Percentiles rank a stretch among this genome's conserved stretches.
phyloP scores from a whole-genome alignment of 176 grass and related monocot species.

The Raddia guianensis region DNA sequence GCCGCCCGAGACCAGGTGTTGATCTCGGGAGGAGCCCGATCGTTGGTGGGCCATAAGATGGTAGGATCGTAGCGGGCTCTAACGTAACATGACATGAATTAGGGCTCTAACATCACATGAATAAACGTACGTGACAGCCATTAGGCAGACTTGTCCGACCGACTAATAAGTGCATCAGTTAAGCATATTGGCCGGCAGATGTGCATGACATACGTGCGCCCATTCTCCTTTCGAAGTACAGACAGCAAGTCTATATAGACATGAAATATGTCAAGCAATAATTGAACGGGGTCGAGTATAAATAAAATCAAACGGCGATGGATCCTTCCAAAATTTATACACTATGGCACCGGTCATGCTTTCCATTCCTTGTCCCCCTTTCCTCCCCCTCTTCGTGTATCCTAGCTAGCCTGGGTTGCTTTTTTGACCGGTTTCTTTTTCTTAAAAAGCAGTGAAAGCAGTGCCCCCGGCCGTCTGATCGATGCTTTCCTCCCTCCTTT shows the following conservation, averaged over 20 bases:
- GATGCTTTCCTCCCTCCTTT: slow-evolving; percentile 17
- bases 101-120: too few species aligned
- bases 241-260: too few species aligned
- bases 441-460: slow-evolving; percentile 57
- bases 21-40: too few species aligned
- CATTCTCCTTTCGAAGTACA: too few species aligned
- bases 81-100: too few species aligned
- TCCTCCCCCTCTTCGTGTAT: slow-evolving; percentile 12
- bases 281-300: neutral
- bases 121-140: too few species aligned
- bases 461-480: slow-evolving; percentile 5
- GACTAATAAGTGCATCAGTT: slow-evolving; percentile 26
- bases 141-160: too few species aligned
- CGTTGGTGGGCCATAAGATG: too few species aligned
- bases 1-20: too few species aligned
- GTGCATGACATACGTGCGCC: slow-evolving; percentile 16
- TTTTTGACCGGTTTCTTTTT: slow-evolving; percentile 53
- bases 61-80: too few species aligned
- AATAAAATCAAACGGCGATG: neutral
- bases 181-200: slow-evolving; percentile 22
- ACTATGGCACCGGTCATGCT: slow-evolving; percentile 19
- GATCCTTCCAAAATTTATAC: slow-evolving; percentile 31
- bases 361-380: slow-evolving; percentile 38
- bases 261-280: slow-evolving; percentile 1
- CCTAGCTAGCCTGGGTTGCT: neutral